phyloP scores from a whole-genome alignment of 768 basidiomycete species.

The Lentinula edodes region DNA sequence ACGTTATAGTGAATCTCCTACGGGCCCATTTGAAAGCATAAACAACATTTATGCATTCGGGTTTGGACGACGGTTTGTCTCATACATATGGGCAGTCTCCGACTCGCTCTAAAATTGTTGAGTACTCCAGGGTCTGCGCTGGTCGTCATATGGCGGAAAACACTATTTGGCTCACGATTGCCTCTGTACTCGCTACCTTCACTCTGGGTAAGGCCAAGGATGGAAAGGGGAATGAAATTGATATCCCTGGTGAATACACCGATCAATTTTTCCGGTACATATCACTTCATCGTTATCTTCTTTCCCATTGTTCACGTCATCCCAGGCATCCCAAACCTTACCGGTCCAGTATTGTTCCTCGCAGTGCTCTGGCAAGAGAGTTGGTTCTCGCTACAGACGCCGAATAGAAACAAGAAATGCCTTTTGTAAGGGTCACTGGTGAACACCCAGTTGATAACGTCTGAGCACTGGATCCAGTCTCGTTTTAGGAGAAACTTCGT shows the following conservation, averaged over 20 bases:
- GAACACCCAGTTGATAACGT: too few species aligned
- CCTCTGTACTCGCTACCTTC: background rate
- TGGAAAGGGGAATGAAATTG: background rate
- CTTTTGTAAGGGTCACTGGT: too few species aligned
- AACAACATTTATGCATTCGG: background rate
- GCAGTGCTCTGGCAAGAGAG: background rate
- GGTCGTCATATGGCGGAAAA: slow-evolving; percentile 3
- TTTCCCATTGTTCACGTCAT: background rate
- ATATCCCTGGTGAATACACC: background rate
- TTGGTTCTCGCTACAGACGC: background rate
- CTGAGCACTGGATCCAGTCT: background rate
- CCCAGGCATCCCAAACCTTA: background rate
- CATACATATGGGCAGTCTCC: background rate
- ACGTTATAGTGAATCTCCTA: background rate
- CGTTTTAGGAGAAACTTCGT: background rate
- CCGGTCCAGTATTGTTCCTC: background rate
- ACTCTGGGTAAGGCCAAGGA: background rate
- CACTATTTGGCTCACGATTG: slow-evolving; percentile 1
- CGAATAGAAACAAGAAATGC: too few species aligned
- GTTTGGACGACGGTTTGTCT: background rate
- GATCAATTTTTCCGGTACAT: background rate
- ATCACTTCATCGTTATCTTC: background rate
- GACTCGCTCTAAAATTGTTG: background rate
- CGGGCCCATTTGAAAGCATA: background rate
- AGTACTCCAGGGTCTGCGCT: background rate